Base-by-base conservation (phyloP, 2,329 filamentous ascomycete species). In the Xylariaceae sp. region DNA sequence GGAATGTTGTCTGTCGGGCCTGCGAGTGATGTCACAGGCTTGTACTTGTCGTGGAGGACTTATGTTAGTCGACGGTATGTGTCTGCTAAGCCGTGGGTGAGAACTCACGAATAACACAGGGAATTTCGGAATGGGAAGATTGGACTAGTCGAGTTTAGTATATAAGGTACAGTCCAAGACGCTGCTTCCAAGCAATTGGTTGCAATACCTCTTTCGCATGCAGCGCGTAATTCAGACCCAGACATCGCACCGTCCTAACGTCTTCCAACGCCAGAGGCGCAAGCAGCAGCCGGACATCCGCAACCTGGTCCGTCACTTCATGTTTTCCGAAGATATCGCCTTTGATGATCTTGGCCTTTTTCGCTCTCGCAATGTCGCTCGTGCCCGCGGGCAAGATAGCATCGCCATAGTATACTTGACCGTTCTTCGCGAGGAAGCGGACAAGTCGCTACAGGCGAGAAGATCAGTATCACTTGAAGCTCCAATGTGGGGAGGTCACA, bases 381-480 rank as follows among this genome's bases (percentile, higher is more conserved):
- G 77, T 70, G 17, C 82, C 83, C 1, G 68, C 46, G 3, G 84
- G 82, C 17, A 89, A 76, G 48, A 90, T 81, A 52, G 87, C 86
- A 69, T 90, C 85, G 58, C 87, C 87, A 56, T 89, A 88, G 68
- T 88, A 86, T 33, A 80, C 77, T 48, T 75, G 75, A 64, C 86
- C 86, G 61, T 90, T 83, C 59, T 78, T 81, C 60, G 85, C 82
- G 9, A 89, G 77, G 70, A 90, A 90, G 46, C 87, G 83, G 58
- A 90, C 73, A 36, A 90, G 82, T 61, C 85, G 81, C 82, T 89
- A 61, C 32, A 30, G 47, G 44, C 33, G 39, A 30, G 42, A 41
- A 41, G 52, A 48, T 15, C 47, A 47, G 22, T 39, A 42, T n/a
- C n/a, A n/a, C n/a, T n/a, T n/a, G n/a, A 15, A 39, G 42, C 36